These are phyloP conservation scores for Helotiales sp. DNA, from an alignment of 2,329 filamentous ascomycete genomes.

Conservation along the genomic window DNA sequence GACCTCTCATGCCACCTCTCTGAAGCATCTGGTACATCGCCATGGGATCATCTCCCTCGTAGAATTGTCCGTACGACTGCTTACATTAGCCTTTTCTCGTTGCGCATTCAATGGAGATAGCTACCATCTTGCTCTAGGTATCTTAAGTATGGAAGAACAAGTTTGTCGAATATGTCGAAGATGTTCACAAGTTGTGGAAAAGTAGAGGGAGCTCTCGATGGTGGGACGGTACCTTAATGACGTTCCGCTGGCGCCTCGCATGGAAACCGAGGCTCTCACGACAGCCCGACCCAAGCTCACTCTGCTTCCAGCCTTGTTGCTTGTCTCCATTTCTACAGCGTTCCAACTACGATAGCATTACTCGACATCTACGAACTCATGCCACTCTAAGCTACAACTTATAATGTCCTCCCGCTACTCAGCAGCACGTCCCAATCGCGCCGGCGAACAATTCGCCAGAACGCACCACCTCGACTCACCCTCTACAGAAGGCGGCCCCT, in stretches of 20 bases:
- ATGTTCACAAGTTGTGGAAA: background rate
- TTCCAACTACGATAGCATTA: background rate
- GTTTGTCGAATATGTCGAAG: background rate
- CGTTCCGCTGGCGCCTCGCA: slow-evolving; percentile 22
- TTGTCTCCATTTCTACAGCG: background rate
- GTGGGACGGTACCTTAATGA: slow-evolving; percentile 11
- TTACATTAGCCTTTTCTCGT: slow-evolving; percentile 14
- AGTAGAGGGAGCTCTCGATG: background rate
- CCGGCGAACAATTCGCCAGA: slow-evolving; percentile 77
- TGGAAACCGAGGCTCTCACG: slow-evolving; percentile 16
- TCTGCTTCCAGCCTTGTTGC: background rate
- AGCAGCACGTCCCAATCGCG: slow-evolving; percentile 78
- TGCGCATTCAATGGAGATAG: background rate
- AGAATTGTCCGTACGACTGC: slow-evolving; percentile 32
- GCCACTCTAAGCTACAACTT: slow-evolving; percentile 33
- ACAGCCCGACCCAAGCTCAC: slow-evolving; percentile 8
- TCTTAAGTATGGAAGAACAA: background rate
- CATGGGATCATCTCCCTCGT: slow-evolving; percentile 31
- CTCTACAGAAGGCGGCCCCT: slow-evolving; percentile 44
- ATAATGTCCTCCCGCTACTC: slow-evolving; percentile 57
- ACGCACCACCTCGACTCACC: slow-evolving; percentile 65
- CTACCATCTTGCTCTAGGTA: slow-evolving; percentile 24
- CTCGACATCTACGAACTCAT: background rate
- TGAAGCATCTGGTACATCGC: slow-evolving; percentile 35
- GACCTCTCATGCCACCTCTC: slow-evolving; percentile 23